These are phyloP conservation scores for Chlorociboria aeruginascens DNA, from an alignment of 495 filamentous ascomycete genomes.

Conservation along the genomic window DNA sequence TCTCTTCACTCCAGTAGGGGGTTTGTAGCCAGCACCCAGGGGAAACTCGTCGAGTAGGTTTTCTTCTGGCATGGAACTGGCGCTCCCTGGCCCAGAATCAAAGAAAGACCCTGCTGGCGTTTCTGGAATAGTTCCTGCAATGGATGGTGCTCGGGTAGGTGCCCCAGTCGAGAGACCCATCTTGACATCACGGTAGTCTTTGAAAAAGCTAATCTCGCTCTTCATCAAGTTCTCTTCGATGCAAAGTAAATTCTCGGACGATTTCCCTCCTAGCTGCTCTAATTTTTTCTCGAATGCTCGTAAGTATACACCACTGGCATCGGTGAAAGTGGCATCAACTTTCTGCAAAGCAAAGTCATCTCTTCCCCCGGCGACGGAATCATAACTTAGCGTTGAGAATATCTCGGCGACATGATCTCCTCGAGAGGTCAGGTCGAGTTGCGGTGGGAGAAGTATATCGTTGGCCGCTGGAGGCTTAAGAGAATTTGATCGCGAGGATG, in stretches of 20 bases:
- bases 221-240: slow-evolving; percentile 51
- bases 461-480: not conserved
- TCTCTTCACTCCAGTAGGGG: slow-evolving; percentile 52
- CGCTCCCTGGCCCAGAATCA: slow-evolving; percentile 10
- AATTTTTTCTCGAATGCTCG: slow-evolving; percentile 44
- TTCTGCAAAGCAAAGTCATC: slow-evolving; percentile 52
- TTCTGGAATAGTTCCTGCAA: slow-evolving; percentile 36
- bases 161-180: slow-evolving; percentile 19
- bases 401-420: slow-evolving; percentile 16
- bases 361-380: slow-evolving; percentile 47
- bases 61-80: not conserved
- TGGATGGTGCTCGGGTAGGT: slow-evolving; percentile 12
- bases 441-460: slow-evolving; percentile 26
- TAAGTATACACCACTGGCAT: slow-evolving; percentile 45
- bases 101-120: slow-evolving; percentile 44
- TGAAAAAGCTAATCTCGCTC: slow-evolving; percentile 55
- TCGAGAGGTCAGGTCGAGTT: slow-evolving; percentile 2
- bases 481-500: not conserved
- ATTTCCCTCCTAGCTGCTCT: slow-evolving; percentile 37
- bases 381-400: slow-evolving; percentile 31
- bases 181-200: slow-evolving; percentile 42
- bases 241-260: slow-evolving; percentile 42
- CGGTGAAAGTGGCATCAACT: slow-evolving; percentile 57
- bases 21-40: slow-evolving; percentile 50
- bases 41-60: slow-evolving; percentile 39